These are phyloP conservation scores for Mucor mucedo DNA, from an alignment of 371 early-diverging fungal genomes.

Conservation along the genomic window DNA sequence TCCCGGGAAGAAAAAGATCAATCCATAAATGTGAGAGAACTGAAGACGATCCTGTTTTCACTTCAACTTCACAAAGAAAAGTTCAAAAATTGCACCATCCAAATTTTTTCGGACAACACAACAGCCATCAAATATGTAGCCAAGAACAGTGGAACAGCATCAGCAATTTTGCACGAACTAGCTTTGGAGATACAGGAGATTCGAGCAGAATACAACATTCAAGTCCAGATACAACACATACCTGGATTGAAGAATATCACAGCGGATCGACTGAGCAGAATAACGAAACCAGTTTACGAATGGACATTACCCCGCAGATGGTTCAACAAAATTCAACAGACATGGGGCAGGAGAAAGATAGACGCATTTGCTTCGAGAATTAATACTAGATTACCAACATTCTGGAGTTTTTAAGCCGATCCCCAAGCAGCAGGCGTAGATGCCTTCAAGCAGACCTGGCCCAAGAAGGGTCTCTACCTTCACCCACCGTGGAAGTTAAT, in stretches of 20 bases:
- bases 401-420: constrained; percentile 1
- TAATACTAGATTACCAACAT: not conserved
- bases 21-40: constrained; percentile 29
- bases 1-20: constrained; percentile 4
- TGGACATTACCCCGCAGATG: not conserved
- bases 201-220: not conserved
- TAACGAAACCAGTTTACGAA: constrained; percentile 11
- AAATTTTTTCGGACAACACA: constrained; percentile 29
- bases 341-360: constrained; percentile 6
- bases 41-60: constrained; percentile 21
- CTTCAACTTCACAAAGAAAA: constrained; percentile 7
- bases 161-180: constrained; percentile 6
- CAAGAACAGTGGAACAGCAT: constrained; percentile 19
- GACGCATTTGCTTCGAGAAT: constrained; percentile 2
- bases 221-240: constrained; percentile 3
- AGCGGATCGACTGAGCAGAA: constrained; percentile 10
- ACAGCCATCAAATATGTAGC: constrained; percentile 30
- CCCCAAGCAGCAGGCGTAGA: constrained; percentile 5
- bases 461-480: constrained; percentile 4
- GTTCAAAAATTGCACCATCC: not conserved
- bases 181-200: constrained; percentile 6
- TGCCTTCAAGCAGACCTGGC: constrained; percentile 16
- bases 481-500: constrained; percentile 16
- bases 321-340: not conserved
- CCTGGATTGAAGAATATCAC: not conserved